Evolutionary conservation across 257 asterid species (phyloP).

Genomic region (Solanum clarkiae): DNA sequence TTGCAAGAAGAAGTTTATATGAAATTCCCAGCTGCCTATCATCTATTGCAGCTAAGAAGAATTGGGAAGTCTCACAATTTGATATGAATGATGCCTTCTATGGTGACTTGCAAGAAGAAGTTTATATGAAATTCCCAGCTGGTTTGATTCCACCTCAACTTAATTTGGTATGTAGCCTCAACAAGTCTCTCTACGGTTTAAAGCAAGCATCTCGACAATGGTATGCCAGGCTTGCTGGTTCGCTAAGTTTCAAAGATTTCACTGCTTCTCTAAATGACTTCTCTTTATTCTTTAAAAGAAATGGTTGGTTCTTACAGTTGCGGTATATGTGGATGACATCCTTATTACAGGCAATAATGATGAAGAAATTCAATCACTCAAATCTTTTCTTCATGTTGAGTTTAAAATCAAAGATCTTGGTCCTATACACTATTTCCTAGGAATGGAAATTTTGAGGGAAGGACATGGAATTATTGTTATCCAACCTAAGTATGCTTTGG

Average conservation of each 20-base stretch:
- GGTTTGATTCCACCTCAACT: background rate
- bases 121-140: no score
- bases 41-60: background rate
- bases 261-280: background rate
- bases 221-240: background rate
- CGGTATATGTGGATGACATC: no score
- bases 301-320: no score
- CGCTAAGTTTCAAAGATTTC: background rate
- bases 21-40: no score
- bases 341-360: no score
- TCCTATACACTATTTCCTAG: background rate
- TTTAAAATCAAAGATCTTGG: background rate
- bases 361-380: background rate
- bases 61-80: background rate
- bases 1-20: background rate
- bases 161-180: background rate
- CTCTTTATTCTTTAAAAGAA: background rate
- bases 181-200: background rate
- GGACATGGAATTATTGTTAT: no score
- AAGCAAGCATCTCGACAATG: background rate
- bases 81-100: background rate
- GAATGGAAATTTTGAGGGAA: background rate
- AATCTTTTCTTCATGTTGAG: no score
- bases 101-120: background rate
- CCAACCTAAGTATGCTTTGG: background rate